phyloP scores from a whole-genome alignment of 2,329 filamentous ascomycete species.

The Xylaria sp. region DNA sequence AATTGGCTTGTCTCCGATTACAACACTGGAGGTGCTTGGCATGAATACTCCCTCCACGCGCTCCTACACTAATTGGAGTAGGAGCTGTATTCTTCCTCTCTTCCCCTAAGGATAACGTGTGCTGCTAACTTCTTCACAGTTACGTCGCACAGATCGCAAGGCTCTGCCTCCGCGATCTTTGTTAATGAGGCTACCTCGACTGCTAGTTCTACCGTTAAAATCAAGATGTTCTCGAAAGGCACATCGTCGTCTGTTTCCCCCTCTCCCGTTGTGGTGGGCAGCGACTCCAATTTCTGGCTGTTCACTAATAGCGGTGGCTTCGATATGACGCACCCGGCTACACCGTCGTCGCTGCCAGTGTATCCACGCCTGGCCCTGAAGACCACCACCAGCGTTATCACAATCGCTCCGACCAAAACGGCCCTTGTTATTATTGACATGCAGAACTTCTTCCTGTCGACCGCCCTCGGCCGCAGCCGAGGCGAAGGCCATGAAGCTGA shows the following conservation, averaged over 20 bases:
- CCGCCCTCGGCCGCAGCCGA: constrained; percentile 39
- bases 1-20: background rate
- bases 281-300: constrained; percentile 4
- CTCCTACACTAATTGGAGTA: background rate
- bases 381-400: background rate
- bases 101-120: too few species aligned
- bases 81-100: background rate
- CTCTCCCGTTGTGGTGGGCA: background rate
- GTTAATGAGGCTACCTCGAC: background rate
- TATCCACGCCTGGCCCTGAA: background rate
- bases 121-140: background rate
- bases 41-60: background rate
- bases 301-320: background rate
- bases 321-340: constrained; percentile 7
- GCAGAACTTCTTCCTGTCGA: constrained; percentile 59
- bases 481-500: constrained; percentile 53
- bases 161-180: background rate
- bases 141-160: background rate
- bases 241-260: background rate
- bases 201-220: background rate
- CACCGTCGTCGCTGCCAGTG: background rate
- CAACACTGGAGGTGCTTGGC: background rate
- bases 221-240: background rate
- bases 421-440: constrained; percentile 61
- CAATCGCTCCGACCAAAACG: constrained; percentile 51